Conservation (phyloP, 163 green algal genomes). For the Scenedesmus sp. region DNA sequence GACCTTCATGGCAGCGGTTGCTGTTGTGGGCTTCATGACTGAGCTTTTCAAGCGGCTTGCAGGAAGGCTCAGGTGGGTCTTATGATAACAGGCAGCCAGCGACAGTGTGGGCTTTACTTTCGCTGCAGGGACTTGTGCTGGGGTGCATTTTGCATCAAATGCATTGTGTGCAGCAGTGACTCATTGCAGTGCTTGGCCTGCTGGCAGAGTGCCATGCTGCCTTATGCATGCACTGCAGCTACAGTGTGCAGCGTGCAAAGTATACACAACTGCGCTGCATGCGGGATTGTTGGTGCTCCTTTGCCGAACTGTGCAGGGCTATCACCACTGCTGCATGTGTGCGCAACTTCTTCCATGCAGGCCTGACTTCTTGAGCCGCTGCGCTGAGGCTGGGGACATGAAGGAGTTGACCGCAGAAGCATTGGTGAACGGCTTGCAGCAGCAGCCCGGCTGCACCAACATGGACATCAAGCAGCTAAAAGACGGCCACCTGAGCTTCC, state of each 20-base stretch:
- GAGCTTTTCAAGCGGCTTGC: conserved; percentile 45
- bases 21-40: conserved; percentile 41
- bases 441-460: not conserved
- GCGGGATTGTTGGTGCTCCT: not conserved
- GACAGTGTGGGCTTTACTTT: not conserved
- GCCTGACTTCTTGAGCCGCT: conserved; percentile 36
- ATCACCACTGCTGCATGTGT: not conserved
- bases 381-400: not conserved
- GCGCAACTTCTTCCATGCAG: not conserved
- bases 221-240: not conserved
- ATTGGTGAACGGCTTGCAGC: not conserved
- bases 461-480: not conserved
- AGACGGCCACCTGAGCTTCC: conserved; percentile 61
- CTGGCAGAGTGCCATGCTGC: not conserved
- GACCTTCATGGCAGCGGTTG: conserved; percentile 34
- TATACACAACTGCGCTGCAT: not conserved
- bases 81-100: not conserved
- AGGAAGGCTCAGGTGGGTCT: conserved; percentile 41
- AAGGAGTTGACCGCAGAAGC: not conserved
- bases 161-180: no score
- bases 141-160: no score
- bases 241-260: not conserved
- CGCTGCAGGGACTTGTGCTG: not conserved
- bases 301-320: not conserved
- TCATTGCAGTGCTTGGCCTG: no score